A percentile compares a stretch with the other conserved stretches of the same genome.
Conservation (phyloP, 495 filamentous ascomycete genomes). For the Monascus purpureus region DNA sequence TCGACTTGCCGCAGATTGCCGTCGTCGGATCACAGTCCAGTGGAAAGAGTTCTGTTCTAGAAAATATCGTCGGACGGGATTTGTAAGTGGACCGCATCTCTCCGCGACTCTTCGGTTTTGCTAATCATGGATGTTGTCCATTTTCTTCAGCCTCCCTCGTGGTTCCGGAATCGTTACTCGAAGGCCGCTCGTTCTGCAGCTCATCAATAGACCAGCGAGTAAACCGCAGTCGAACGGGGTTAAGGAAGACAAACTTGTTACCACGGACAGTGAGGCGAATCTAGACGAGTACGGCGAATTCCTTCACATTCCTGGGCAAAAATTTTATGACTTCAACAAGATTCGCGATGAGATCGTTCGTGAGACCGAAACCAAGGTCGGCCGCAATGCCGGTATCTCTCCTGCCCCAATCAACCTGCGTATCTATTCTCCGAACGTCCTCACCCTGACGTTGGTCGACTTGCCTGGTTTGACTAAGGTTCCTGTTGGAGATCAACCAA, state of each 20-base stretch:
- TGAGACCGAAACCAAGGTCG: slow-evolving; percentile 94
- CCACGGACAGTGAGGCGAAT: slow-evolving; percentile 75
- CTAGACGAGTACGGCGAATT: slow-evolving; percentile 98
- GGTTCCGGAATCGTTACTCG: slow-evolving; percentile 96
- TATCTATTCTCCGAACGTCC: slow-evolving; percentile 95
- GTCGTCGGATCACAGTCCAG: slow-evolving; percentile 98
- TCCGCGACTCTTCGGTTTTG: too few relatives aligned
- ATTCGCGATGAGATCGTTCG: slow-evolving; percentile 95
- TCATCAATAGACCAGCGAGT: slow-evolving; percentile 70
- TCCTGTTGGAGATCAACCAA: slow-evolving; percentile 93
- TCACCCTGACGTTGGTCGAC: slow-evolving; percentile 96
- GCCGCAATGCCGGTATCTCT: slow-evolving; percentile 91
- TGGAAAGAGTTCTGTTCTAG: slow-evolving; percentile 98
- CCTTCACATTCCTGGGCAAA: slow-evolving; percentile 93
- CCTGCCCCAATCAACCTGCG: slow-evolving; percentile 91
- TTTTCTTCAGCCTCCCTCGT: slow-evolving; percentile 64
- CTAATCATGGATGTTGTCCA: too few relatives aligned
- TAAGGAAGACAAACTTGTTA: slow-evolving; percentile 49
- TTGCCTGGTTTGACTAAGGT: slow-evolving; percentile 95
- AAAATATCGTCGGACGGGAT: slow-evolving; percentile 98
- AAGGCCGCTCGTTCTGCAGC: slow-evolving; percentile 89
- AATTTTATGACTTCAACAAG: slow-evolving; percentile 98
- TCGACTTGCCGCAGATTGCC: slow-evolving; percentile 97
- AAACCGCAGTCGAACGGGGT: slow-evolving; percentile 60
- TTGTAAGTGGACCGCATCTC: slow-evolving; percentile 58